Percentiles rank a stretch among this genome's conserved stretches.
Evolutionary conservation across 768 basidiomycete genomes (phyloP).

Genomic region (Cyclocybe aegerita): DNA sequence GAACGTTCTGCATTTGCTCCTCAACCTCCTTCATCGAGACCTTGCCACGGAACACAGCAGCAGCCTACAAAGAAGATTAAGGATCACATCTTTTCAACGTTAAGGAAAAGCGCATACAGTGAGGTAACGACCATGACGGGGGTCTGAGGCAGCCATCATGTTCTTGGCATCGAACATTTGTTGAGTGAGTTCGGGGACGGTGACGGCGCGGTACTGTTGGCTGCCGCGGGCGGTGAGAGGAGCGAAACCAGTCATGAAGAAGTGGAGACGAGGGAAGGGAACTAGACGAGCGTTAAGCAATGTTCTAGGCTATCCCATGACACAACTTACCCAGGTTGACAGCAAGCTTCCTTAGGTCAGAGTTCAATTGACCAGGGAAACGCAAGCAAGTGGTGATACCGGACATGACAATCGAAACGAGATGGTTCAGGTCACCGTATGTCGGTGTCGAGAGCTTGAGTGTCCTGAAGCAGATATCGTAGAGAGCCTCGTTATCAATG

Average conservation of each 20-base stretch:
- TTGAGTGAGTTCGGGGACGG: conserved; percentile 95
- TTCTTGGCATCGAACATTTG: conserved; percentile 99
- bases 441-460: conserved; percentile 95
- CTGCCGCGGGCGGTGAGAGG: conserved; percentile 93
- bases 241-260: conserved; percentile 98
- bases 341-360: conserved; percentile 95
- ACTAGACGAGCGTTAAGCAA: conserved; percentile 42
- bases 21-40: conserved; percentile 99
- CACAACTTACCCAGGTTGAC: conserved; percentile 90
- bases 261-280: conserved; percentile 98
- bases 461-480: conserved; percentile 98
- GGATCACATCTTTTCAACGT: neutral
- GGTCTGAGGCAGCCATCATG: conserved; percentile 99
- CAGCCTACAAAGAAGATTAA: conserved; percentile 48
- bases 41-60: conserved; percentile 98
- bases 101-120: conserved; percentile 51
- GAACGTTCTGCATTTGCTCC: conserved; percentile 97
- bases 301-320: neutral
- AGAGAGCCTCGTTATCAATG: conserved; percentile 98
- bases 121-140: conserved; percentile 95
- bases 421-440: conserved; percentile 96
- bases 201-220: conserved; percentile 94
- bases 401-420: conserved; percentile 98
- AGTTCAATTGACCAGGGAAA: conserved; percentile 99
- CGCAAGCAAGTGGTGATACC: conserved; percentile 98